Conservation (phyloP, 2,329 filamentous ascomycete species). For the Pezicula carpinea region DNA sequence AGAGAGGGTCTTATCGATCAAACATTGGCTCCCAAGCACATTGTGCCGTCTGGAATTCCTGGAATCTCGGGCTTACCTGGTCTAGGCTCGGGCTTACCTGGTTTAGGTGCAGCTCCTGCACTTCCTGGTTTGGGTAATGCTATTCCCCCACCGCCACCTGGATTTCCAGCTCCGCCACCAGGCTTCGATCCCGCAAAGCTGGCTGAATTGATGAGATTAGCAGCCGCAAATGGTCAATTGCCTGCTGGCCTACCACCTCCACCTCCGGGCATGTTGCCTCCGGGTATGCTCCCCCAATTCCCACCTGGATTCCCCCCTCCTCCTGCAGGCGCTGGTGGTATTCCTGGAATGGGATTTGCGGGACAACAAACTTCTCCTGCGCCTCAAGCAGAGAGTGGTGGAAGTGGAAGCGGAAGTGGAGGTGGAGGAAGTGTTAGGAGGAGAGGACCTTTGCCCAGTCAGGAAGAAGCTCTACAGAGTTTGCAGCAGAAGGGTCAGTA, state of each 20-base stretch:
- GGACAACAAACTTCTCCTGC: slow-evolving; percentile 1
- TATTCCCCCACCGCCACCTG: slow-evolving; percentile 33
- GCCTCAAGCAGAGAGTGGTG: slow-evolving; percentile 19
- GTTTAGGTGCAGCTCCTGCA: slow-evolving; percentile 30
- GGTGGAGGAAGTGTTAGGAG: slow-evolving; percentile 43
- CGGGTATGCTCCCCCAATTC: slow-evolving; percentile 40
- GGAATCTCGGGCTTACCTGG: slow-evolving; percentile 38
- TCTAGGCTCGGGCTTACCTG: slow-evolving; percentile 7
- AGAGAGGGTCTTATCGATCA: slow-evolving; percentile 90
- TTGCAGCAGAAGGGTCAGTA: slow-evolving; percentile 67
- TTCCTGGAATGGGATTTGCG: slow-evolving; percentile 26
- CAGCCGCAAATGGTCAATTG: slow-evolving; percentile 19
- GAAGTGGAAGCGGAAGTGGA: slow-evolving; percentile 29
- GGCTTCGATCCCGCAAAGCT: slow-evolving; percentile 55
- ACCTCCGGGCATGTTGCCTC: slow-evolving; percentile 36
- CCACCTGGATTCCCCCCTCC: slow-evolving; percentile 28
- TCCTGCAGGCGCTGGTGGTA: slow-evolving; percentile 1
- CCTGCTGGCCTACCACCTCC: slow-evolving; percentile 51
- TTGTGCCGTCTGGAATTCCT: slow-evolving; percentile 53
- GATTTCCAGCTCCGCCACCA: slow-evolving; percentile 42
- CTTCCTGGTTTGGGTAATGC: slow-evolving; percentile 47
- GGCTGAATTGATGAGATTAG: slow-evolving; percentile 61
- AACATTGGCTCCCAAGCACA: slow-evolving; percentile 63
- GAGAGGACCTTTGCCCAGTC: slow-evolving; percentile 72
- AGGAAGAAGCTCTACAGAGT: slow-evolving; percentile 74